Evolutionary conservation across 257 asterid genomes (phyloP), one percentile per base, ranked within the genome.

Genomic region (Schizonepeta tenuifolia): DNA sequence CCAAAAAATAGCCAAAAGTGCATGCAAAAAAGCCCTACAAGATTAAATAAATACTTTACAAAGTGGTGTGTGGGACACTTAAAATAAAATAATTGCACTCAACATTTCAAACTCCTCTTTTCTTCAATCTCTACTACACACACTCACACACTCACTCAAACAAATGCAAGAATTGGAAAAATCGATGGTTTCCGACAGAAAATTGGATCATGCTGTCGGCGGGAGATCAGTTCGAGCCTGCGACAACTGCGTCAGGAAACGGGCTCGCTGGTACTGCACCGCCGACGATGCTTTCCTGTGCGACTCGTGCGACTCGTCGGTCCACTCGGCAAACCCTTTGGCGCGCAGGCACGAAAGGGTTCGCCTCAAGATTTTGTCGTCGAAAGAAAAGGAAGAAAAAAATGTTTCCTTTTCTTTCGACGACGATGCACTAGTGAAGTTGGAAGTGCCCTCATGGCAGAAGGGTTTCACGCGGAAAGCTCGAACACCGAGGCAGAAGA

Each of bases 241-340:
- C 77, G 96, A 93, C 53, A 86, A 78, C 68, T 93, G 98, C 28
- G 66, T 86, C 3, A 70, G 72, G 14, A 88, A 78, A 35, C 71
- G 96, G 68, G 98, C 96, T 6, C 73, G 96, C 1, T 93, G 87
- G 97, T 93, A 86, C 56, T 91, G 98, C 53, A 86, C 95, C 0
- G 94, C 97, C 17, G 98, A 93, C 53, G 98, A 93, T 22, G 98
- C 98, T 0, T 93, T 93, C 57, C 67, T 93, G 9, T 93, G 98
- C 74, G 91, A 89, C 71, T 47, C 78, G 0, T 93, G 98, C 44
- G 96, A 93, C 63, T 77, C 84, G 1, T 84, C 96, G 0, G 96
- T 93, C 0, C 98, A 93, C 73, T 86, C 92, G 0, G 98, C 98
- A 0, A 93, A 93, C 65, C 84, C 88, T 65, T 65, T 90, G 38